Base-by-base conservation (phyloP, 768 basidiomycete genomes). In the Rhodotorula babjevae region DNA sequence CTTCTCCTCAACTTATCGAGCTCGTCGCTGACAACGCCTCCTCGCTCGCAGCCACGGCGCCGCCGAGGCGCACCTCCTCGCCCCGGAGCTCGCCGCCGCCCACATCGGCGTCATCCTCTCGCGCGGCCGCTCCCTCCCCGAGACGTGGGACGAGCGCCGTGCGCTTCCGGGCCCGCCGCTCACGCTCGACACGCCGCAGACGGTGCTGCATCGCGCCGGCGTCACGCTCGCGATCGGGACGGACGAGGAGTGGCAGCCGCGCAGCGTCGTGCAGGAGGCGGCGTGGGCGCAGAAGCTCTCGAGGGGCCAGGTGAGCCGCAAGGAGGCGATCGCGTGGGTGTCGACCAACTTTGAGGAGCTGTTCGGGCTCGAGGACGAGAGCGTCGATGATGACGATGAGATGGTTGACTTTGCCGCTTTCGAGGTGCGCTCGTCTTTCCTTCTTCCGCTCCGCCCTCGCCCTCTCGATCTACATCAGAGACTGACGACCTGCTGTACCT, bases 241-340 rank as follows among this genome's bases (percentile, higher is more conserved):
- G 59, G 81, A 84, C 58, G 86, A 87, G 71, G 85, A 85, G 53
- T 92, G 88, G 89, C 84, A 85, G 40, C 88, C 89, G 14, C 86
- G 90, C 36, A 91, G 89, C 78, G 84, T 89, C 18, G 86, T 89
- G 25, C 90, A 92, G 75, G 92, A 95, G 74, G 81, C 87, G 44
- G 90, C 86, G 56, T 94, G 93, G 80, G 84, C 84, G 47, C 79
- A 84, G 55, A 79, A 85, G 18, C 83, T 84, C 70, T 80, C 81
- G 15, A 77, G 79, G 29, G 82, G 81, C 12, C 69, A 78, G 25
- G 81, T 87, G 57, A 78, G 80, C 55, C 84, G 84, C 77, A 71
- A 79, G 6, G 79, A 84, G 40, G 87, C 88, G 0, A 78, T 88
- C 52, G 85, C 84, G 11, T 81, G 88, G 7, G 86, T 83, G 16